Evolutionary conservation across 2,329 filamentous ascomycete genomes (phyloP), one percentile per base, ranked within the genome.

Genomic region (Ascochyta pisi): DNA sequence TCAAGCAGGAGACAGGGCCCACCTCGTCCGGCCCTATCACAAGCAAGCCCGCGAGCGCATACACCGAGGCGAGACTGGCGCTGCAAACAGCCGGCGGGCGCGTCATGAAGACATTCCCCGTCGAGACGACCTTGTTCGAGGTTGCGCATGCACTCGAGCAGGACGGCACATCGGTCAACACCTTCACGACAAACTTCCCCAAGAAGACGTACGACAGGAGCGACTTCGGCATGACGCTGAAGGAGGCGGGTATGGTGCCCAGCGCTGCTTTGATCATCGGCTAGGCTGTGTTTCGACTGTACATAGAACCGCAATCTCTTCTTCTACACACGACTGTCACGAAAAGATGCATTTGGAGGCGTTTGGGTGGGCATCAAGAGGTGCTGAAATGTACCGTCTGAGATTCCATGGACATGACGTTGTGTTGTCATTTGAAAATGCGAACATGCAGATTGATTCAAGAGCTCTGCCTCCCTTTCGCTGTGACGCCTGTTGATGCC

Each of bases 61-160:
- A 95, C 73, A 91, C 83, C 19, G 92, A 96, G 73, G 87, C 92
- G 12, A 85, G 95, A 26, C 78, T 99, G 59, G 84, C 93, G 57
- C 79, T 99, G 37, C 92, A 96, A 76, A 93, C 89, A 0, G 74
- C 86, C 1, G 81, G 79, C 16, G 91, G 92, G 13, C 93, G 90
- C 58, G 80, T 97, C 50, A 87, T 89, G 78, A 98, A 96, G 83
- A 94, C 90, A 0, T 87, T 96, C 62, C 88, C 92, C 0, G 92
- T 91, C 6, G 91, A 96, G 55, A 96, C 92, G 3, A 98, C 95
- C 0, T 79, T 99, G 10, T 96, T 96, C 67, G 94, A 99, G 78
- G 88, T 99, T 46, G 92, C 91, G 0, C 86, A 93, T 66, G 84
- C 88, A 54, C 73, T 99, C 23, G 76, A 84, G 45, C 91, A 97